Conservation (phyloP, 1,284 basidiomycete species). For the Irpex sp. region DNA sequence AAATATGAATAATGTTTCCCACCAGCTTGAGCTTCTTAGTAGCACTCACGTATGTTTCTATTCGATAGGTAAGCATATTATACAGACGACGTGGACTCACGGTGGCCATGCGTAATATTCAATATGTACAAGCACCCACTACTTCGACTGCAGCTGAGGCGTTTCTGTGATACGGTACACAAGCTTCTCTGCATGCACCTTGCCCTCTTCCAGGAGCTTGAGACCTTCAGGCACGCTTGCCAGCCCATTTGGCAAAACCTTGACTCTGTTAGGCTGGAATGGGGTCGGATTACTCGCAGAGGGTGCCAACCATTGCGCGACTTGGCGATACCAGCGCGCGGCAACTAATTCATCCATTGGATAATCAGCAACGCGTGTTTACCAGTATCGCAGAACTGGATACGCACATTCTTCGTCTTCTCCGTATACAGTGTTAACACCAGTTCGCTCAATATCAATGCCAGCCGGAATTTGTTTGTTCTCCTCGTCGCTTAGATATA, state of each 20-base stretch:
- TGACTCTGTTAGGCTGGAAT: not conserved
- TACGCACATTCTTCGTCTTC: not conserved
- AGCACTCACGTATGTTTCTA: too few species aligned
- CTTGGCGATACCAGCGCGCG: not conserved
- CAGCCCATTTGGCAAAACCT: not conserved
- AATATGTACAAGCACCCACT: not conserved
- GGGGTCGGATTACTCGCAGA: not conserved
- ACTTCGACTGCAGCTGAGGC: not conserved
- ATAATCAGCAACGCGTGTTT: not conserved
- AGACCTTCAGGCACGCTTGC: not conserved
- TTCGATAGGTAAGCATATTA: too few species aligned
- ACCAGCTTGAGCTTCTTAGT: too few species aligned
- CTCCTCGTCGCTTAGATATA: not conserved
- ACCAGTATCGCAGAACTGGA: not conserved
- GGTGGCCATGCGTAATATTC: not conserved
- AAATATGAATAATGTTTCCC: too few species aligned
- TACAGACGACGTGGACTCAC: not conserved
- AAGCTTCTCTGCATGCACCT: slow-evolving; percentile 1
- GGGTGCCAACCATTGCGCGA: not conserved
- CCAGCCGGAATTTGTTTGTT: not conserved
- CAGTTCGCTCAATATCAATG: not conserved
- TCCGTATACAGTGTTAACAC: not conserved
- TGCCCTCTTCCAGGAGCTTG: not conserved
- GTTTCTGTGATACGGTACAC: not conserved
- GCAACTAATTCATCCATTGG: not conserved